Percentiles rank a stretch among this genome's conserved stretches.
These are phyloP conservation scores for Aegilops speltoides DNA, from an alignment of 176 grass and related monocot species.

Conservation along the genomic window DNA sequence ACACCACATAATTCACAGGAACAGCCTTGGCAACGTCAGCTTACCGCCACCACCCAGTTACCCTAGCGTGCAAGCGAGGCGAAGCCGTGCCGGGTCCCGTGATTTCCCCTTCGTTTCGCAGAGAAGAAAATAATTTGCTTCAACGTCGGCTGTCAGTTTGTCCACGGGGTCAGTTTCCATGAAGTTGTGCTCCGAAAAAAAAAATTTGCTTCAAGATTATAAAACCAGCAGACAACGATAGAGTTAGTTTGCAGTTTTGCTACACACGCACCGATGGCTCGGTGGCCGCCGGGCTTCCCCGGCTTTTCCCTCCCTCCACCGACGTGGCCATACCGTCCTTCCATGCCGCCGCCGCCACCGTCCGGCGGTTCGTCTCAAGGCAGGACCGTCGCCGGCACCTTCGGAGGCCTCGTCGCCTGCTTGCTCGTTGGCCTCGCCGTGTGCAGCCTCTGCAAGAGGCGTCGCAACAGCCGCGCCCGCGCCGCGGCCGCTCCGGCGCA, in stretches of 20 bases:
- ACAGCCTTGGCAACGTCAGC: background rate
- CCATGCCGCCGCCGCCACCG: background rate
- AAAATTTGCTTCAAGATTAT: background rate
- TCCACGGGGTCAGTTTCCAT: background rate
- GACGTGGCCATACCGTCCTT: background rate
- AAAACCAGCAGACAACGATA: background rate
- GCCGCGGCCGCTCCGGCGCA: background rate
- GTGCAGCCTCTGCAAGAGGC: conserved; percentile 11
- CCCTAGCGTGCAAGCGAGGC: background rate
- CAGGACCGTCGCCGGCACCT: background rate
- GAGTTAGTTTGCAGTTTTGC: background rate
- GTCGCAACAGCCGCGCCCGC: background rate
- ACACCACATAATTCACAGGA: background rate
- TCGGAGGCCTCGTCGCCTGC: background rate
- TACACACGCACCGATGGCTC: background rate
- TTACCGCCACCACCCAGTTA: background rate
- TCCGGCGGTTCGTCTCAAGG: background rate
- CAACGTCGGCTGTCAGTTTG: background rate
- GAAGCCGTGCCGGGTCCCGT: background rate
- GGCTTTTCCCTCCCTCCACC: background rate
- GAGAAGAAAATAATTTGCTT: background rate
- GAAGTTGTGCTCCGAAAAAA: background rate
- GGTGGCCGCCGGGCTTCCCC: background rate
- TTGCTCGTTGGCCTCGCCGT: background rate
- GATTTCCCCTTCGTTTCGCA: background rate